Evolutionary conservation across 2,329 filamentous ascomycete species (phyloP), one percentile per base, ranked within the genome.

Genomic region (Sporothrix pseudoabietina): DNA sequence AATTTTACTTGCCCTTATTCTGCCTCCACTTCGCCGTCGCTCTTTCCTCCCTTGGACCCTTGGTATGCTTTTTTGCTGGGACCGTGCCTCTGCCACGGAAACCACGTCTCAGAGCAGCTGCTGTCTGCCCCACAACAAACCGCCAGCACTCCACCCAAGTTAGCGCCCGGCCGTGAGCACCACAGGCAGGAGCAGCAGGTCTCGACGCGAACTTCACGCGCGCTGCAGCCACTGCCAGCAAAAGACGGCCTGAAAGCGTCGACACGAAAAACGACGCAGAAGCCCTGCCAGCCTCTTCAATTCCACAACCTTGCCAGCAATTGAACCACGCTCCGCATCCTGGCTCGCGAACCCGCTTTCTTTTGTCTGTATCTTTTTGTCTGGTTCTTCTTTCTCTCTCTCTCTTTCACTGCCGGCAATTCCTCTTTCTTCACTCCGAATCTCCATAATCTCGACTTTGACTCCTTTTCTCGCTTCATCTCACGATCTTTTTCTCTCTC

Each of bases 191-290:
- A 55, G n/a, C 47, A 73, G 14, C 44, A 16, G 14, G 57, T 54
- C 71, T 65, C 70, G 75, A 76, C 75, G 75, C 75, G 75, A 75
- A 71, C 72, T 52, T 69, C 71, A 72, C 76, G 75, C 76, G 75
- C 74, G 49, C 47, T 71, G 71, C 59, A 71, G 65, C 68, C 66
- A 35, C 66, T 69, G 66, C 66, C 66, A 55, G 69, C 22, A 63
- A 72, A 32, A 39, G 26, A 61, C 35, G 35, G 54, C 44, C 65
- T 14, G 57, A 69, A 47, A 44, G 61, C 39, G 61, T 66, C 65
- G 69, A 75, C 75, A 76, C 75, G 74, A 74, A 76, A 75, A 75
- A 76, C 69, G 44, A 71, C 73, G 70, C 73, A 74, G 59, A 71
- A 65, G 41, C 41, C 69, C 32, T 10, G 72, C 74, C 75, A 76